These are phyloP conservation scores for Euryodendron excelsum DNA, from an alignment of 148 eudicot genomes.

Conservation along the genomic window DNA sequence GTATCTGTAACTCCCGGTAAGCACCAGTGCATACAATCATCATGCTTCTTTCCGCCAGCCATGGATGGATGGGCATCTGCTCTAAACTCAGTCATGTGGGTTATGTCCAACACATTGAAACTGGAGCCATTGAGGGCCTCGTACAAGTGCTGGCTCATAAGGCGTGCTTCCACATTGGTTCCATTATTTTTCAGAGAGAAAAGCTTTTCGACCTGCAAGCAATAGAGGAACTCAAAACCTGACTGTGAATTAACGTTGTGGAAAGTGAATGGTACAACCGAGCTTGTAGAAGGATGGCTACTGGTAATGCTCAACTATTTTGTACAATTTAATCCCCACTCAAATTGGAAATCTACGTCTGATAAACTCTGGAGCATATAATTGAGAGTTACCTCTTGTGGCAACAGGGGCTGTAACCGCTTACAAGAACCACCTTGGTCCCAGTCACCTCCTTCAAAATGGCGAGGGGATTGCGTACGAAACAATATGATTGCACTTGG, in stretches of 20 bases:
- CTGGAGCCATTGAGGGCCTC: slow-evolving; percentile 53
- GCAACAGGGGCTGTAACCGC: slow-evolving; percentile 58
- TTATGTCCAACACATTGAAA: slow-evolving; percentile 68
- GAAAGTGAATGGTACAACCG: not conserved
- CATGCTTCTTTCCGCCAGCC: slow-evolving; percentile 94
- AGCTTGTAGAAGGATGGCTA: no score
- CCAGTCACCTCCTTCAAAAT: slow-evolving; percentile 99
- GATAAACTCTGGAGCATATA: not conserved
- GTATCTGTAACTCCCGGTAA: slow-evolving; percentile 91
- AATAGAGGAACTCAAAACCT: not conserved
- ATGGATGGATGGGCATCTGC: slow-evolving; percentile 94
- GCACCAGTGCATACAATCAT: slow-evolving; percentile 99
- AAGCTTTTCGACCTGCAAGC: slow-evolving; percentile 62
- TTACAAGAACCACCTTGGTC: slow-evolving; percentile 89
- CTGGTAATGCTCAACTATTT: no score
- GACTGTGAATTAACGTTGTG: not conserved
- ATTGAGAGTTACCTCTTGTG: slow-evolving; percentile 41
- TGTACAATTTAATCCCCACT: no score
- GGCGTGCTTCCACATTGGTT: slow-evolving; percentile 80
- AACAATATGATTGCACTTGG: slow-evolving; percentile 54
- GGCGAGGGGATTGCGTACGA: slow-evolving; percentile 92
- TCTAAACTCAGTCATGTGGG: slow-evolving; percentile 80
- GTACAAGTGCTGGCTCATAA: slow-evolving; percentile 66
- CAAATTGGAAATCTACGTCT: no score
- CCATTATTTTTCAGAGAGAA: slow-evolving; percentile 67